phyloP scores from a whole-genome alignment of 441 rosid species.

The Gossypium davidsonii region DNA sequence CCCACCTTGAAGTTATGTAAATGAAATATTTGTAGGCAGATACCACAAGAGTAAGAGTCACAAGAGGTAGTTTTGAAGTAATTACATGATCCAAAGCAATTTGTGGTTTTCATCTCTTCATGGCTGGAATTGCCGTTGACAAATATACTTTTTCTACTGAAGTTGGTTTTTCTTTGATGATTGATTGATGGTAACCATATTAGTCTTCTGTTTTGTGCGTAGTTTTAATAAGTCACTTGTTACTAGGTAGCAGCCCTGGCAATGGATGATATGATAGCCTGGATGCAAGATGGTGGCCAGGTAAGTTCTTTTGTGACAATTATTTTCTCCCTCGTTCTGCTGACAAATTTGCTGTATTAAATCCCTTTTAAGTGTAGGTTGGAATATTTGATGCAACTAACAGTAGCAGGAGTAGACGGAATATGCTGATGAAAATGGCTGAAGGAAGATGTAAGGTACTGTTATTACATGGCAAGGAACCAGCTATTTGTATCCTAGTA shows the following conservation, averaged over 20 bases:
- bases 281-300: conserved; percentile 99
- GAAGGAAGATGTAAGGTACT: conserved; percentile 98
- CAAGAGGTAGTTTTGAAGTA: conserved; percentile 3
- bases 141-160: conserved; percentile 12
- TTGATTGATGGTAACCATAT: conserved; percentile 29
- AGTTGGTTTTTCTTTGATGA: conserved; percentile 21
- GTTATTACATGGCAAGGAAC: neutral
- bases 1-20: neutral
- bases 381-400: conserved; percentile 99
- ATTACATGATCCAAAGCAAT: neutral
- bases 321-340: conserved; percentile 13
- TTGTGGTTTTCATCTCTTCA: neutral
- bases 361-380: conserved; percentile 45
- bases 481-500: neutral
- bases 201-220: conserved; percentile 62
- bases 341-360: conserved; percentile 21
- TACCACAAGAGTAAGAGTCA: neutral
- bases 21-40: neutral
- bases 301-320: conserved; percentile 38
- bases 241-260: conserved; percentile 99
- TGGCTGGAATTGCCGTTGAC: neutral
- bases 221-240: conserved; percentile 81
- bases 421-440: conserved; percentile 98
- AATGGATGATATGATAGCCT: conserved; percentile 98
- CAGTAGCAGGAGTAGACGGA: conserved; percentile 78